Evolutionary conservation across 1,284 basidiomycete species (phyloP), one percentile per base, ranked within the genome.

Genomic region (Ceratobasidium sp.): DNA sequence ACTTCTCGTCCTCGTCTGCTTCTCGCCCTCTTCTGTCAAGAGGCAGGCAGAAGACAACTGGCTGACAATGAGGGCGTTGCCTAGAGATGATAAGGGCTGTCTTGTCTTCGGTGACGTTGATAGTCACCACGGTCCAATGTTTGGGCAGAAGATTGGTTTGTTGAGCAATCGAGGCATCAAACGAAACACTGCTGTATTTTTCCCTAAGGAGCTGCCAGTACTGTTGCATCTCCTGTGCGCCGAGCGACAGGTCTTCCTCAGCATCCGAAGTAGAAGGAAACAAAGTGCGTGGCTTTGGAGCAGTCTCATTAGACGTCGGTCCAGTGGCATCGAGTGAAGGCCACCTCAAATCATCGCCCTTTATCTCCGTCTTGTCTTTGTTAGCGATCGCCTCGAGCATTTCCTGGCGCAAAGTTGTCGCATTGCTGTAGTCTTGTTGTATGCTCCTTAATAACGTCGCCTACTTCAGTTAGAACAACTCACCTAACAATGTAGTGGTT

Each of bases 1-100:
- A 85, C 72, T 90, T 85, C 34, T 86, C 85, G 26, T 88, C 88
- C 16, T 91, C 91, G 1, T 83, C 84, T n/a, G 83, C 84, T 50
- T 96, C 94, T 53, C 93, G 85, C 26, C 92, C 92, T 75, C 93
- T 91, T 16, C 87, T 82, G 77, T 88, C 84, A 32, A 99, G 83
- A 0, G 97, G 97, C 3, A 99, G 84, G 75, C 92, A 93, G 80
- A 98, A 95, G 12, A 97, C 85, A 32, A 97, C 82, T 0, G 94
- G 92, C 1, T 85, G 82, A 6, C 82, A 80, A 2, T 85, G 83
- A 1, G 87, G 84, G 45, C 90, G 85, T 76, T 96, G 91, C 14
- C 96, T 89, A 0, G 93, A 90, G 53, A 98, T 81, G 75, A 98
- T 90, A 78, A 99, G 85, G 3, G 92, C 92, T 75, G 87, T 90